Evolutionary conservation across 768 basidiomycete genomes (phyloP).

Genomic region (Kwoniella dejecticola): DNA sequence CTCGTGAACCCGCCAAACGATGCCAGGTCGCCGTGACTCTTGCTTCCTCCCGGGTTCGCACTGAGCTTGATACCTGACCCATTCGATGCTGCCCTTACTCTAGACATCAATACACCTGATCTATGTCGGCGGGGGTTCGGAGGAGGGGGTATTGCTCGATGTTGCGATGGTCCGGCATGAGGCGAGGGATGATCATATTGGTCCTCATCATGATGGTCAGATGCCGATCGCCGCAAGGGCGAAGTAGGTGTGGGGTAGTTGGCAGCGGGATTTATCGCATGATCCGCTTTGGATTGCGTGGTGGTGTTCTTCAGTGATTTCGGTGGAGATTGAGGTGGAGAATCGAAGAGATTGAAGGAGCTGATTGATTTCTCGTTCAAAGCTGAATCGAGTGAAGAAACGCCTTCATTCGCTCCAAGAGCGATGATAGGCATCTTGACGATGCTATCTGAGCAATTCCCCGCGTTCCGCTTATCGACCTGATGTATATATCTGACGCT

Average conservation of each 20-base stretch:
- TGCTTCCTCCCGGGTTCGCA: slow-evolving; percentile 25
- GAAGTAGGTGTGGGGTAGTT: slow-evolving; percentile 16
- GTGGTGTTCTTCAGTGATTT: not conserved
- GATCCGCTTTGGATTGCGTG: slow-evolving; percentile 1
- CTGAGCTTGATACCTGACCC: slow-evolving; percentile 21
- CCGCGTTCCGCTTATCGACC: no score
- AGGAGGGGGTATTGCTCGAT: slow-evolving; percentile 42
- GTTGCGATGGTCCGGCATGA: slow-evolving; percentile 17
- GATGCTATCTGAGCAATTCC: not conserved
- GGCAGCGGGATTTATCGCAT: not conserved
- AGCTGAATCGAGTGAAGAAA: slow-evolving; percentile 11
- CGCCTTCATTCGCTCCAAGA: slow-evolving; percentile 15
- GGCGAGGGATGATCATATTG: not conserved
- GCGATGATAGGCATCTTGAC: slow-evolving; percentile 14
- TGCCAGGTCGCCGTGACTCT: slow-evolving; percentile 39
- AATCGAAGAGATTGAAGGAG: slow-evolving; percentile 5
- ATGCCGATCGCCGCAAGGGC: slow-evolving; percentile 4
- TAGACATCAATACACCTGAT: slow-evolving; percentile 49
- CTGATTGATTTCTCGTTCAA: slow-evolving; percentile 4
- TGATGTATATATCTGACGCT: not conserved
- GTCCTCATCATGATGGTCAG: not conserved
- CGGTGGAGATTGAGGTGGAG: slow-evolving; percentile 4
- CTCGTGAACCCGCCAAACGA: slow-evolving; percentile 18
- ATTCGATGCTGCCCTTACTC: slow-evolving; percentile 38
- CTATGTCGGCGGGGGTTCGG: slow-evolving; percentile 49